Base-by-base conservation (phyloP, 1,139 yeast genomes). In the Pichia sp. region DNA sequence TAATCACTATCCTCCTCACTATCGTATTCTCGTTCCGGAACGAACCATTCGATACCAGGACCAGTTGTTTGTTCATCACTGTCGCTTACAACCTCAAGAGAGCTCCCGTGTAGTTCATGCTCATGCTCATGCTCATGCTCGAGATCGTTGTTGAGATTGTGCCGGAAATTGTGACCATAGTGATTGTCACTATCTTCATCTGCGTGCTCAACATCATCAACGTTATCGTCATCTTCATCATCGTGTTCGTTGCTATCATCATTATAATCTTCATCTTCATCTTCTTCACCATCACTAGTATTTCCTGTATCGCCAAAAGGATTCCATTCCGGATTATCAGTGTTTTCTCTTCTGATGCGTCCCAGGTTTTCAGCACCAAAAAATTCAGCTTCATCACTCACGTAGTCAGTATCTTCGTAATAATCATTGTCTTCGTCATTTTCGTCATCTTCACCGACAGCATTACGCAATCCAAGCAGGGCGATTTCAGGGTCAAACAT, bases 221-320 rank as follows among this genome's bases (percentile, higher is more conserved):
- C 40, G 25, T 39, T 23, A 8, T 42, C 43, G 34, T 23, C 37
- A 9, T 34, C 41, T 9, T 16, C 37, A 34, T 18, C 28, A 19
- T 31, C n/a, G n/a, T 34, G 21, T 4, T 25, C 44, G 22, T 37
- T 37, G 23, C 36, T 45, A 2, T 36, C 49, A 16, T 55, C 49
- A 7, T 48, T 52, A 6, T 46, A 48, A 19, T 47, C 60, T 21
- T 43, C 47, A 13, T 49, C 55, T 13, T 41, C 39, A 8, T 51
- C 55, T 9, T 54, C 61, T 28, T 55, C 57, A 13, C 49, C 55
- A 22, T 50, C 55, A 37, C 39, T 30, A n/a, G 37, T 41, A 21
- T 21, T 28, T 13, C 34, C 39, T 12, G n/a, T 12, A 4, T 10
- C n/a, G 3, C 42, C 28, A 9, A 40, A 40, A 12, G 26, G 42